A percentile compares a stretch with the other conserved stretches of the same genome.
Evolutionary conservation across 768 basidiomycete genomes (phyloP).

Genomic region (Boletus coccyginus): DNA sequence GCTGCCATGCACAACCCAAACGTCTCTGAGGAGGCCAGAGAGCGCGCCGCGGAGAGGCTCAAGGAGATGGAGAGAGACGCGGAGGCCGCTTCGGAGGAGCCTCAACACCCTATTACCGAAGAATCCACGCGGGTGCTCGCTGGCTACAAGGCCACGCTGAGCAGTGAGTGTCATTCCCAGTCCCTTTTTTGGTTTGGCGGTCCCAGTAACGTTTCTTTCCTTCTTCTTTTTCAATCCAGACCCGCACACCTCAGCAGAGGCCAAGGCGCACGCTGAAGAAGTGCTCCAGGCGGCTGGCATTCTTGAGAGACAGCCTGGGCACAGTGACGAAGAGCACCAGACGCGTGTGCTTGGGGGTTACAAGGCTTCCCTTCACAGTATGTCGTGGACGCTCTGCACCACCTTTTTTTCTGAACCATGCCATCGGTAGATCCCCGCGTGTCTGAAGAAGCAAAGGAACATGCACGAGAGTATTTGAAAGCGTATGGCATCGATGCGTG

Average conservation of each 20-base stretch:
- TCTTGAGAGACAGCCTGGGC: slow-evolving; percentile 27
- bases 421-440: slow-evolving; percentile 41
- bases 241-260: slow-evolving; percentile 42
- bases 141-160: slow-evolving; percentile 51
- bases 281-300: slow-evolving; percentile 48
- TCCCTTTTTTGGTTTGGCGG: too few species aligned
- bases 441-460: slow-evolving; percentile 46
- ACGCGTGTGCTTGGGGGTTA: slow-evolving; percentile 52
- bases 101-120: not conserved
- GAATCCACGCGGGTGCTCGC: slow-evolving; percentile 31
- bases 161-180: slow-evolving; percentile 30
- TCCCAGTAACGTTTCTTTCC: not conserved
- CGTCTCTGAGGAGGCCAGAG: slow-evolving; percentile 54
- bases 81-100: not conserved
- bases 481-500: slow-evolving; percentile 25
- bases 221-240: slow-evolving; percentile 23
- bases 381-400: slow-evolving; percentile 1
- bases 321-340: slow-evolving; percentile 38
- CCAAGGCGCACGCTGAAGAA: slow-evolving; percentile 54
- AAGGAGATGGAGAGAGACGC: slow-evolving; percentile 34
- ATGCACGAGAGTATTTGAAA: slow-evolving; percentile 41
- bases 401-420: not conserved
- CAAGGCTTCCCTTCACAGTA: slow-evolving; percentile 54
- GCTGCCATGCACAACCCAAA: slow-evolving; percentile 58
- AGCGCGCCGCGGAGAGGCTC: slow-evolving; percentile 45